A percentile compares a stretch with the other conserved stretches of the same genome.
Conservation (phyloP, 768 basidiomycete species). For the Leccinum ochraceum region DNA sequence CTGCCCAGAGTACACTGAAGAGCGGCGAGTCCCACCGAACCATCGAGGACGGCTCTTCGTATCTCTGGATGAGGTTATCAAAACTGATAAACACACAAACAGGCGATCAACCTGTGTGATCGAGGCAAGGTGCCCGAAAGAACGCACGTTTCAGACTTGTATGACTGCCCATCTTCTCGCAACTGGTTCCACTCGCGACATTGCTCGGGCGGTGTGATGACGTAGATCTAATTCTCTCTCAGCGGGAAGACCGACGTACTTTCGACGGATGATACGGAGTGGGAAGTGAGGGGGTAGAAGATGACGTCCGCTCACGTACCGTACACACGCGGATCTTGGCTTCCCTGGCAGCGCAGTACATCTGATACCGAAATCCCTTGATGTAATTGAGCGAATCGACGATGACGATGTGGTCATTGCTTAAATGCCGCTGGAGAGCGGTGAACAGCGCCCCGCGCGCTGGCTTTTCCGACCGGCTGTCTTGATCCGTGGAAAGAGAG, state of each 20-base stretch:
- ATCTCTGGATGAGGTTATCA: constrained; percentile 67
- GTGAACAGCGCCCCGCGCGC: constrained; percentile 84
- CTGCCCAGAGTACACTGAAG: constrained; percentile 80
- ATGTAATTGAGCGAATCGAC: constrained; percentile 95
- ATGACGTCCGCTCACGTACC: constrained; percentile 45
- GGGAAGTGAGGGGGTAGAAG: not conserved
- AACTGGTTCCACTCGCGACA: constrained; percentile 76
- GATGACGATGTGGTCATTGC: constrained; percentile 75
- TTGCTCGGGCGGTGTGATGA: constrained; percentile 71
- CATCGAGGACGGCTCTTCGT: constrained; percentile 97
- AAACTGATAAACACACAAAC: not conserved
- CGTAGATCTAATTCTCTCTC: constrained; percentile 57
- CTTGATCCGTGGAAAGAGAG: constrained; percentile 38
- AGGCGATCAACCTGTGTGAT: not conserved
- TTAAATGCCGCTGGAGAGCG: constrained; percentile 74
- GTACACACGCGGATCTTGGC: constrained; percentile 84
- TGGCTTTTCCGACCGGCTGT: constrained; percentile 82
- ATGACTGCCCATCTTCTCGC: constrained; percentile 50
- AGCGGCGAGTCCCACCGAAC: constrained; percentile 99
- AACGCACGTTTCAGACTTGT: constrained; percentile 69
- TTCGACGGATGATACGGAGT: not conserved
- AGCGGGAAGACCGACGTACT: constrained; percentile 4
- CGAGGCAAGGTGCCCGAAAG: not conserved
- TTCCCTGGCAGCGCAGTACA: constrained; percentile 95
- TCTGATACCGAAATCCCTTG: constrained; percentile 97